These are phyloP conservation scores for Borealophlyctis nickersoniae DNA, from an alignment of 192 early-diverging fungal genomes.

Conservation along the genomic window DNA sequence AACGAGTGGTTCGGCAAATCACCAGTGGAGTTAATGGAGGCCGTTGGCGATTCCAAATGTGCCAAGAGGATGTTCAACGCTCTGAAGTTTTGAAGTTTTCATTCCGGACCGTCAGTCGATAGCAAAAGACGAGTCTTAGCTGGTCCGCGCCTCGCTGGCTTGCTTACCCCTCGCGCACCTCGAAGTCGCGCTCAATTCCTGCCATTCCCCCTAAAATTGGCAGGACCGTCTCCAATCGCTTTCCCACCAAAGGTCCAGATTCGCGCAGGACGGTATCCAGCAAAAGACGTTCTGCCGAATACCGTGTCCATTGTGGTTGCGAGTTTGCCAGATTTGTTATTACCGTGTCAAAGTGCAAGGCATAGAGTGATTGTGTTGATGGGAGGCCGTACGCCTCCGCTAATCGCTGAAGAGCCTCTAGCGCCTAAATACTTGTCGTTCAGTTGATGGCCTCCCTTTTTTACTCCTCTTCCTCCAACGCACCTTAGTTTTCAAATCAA, in stretches of 20 bases:
- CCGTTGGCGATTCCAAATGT: slow-evolving; percentile 14
- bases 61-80: slow-evolving; percentile 30
- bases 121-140: background rate
- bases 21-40: slow-evolving; percentile 31
- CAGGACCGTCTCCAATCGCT: slow-evolving; percentile 35
- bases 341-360: slow-evolving; percentile 16
- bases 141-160: too few species aligned
- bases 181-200: slow-evolving; percentile 36
- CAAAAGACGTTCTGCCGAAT: slow-evolving; percentile 40
- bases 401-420: slow-evolving; percentile 7
- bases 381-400: slow-evolving; percentile 13
- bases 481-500: too few species aligned
- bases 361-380: slow-evolving; percentile 22
- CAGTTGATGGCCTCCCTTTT: background rate
- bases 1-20: slow-evolving; percentile 19
- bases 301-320: slow-evolving; percentile 37
- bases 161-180: slow-evolving; percentile 45
- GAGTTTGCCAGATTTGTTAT: slow-evolving; percentile 2
- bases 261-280: slow-evolving; percentile 30
- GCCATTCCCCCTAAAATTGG: slow-evolving; percentile 25
- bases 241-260: slow-evolving; percentile 31
- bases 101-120: background rate
- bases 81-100: slow-evolving; percentile 17
- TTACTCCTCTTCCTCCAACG: slow-evolving; percentile 11
- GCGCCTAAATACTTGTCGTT: background rate